Percentiles rank a stretch among this genome's conserved stretches.
These are phyloP conservation scores for Hippophae rhamnoides DNA, from an alignment of 306 rosid species.

Conservation along the genomic window DNA sequence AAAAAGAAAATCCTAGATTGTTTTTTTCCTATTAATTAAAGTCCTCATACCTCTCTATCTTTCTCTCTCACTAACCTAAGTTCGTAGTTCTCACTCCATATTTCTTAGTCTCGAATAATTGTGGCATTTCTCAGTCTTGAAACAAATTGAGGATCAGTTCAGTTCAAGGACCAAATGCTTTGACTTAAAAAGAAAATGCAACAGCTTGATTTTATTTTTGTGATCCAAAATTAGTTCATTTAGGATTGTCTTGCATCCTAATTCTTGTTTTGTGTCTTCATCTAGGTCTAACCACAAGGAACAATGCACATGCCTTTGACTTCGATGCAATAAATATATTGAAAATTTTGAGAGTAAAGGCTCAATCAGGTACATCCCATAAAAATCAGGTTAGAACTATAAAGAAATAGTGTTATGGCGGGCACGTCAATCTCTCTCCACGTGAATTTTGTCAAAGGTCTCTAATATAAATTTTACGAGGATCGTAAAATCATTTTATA, in stretches of 20 bases:
- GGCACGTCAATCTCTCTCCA: conserved; percentile 36
- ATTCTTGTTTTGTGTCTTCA: not conserved
- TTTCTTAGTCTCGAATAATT: too few species aligned
- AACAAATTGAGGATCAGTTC: too few species aligned
- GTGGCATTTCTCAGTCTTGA: too few species aligned
- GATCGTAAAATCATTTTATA: conserved; percentile 13
- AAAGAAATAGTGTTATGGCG: conserved; percentile 19
- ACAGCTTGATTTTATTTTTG: too few species aligned
- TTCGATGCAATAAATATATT: not conserved
- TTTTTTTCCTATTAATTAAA: too few species aligned
- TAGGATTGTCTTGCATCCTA: not conserved
- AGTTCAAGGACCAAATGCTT: too few species aligned
- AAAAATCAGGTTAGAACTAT: conserved; percentile 12
- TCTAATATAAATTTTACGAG: conserved; percentile 26
- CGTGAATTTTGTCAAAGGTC: conserved; percentile 13
- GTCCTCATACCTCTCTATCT: too few species aligned
- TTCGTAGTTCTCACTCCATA: too few species aligned
- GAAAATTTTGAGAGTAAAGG: not conserved
- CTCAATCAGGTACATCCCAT: not conserved
- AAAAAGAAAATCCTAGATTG: too few species aligned
- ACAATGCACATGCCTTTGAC: conserved; percentile 10
- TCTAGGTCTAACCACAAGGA: conserved; percentile 1
- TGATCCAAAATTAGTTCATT: too few species aligned
- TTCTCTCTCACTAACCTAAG: too few species aligned
- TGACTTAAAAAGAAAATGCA: too few species aligned